phyloP scores from a whole-genome alignment of 2,329 filamentous ascomycete genomes.

The Pseudogymnoascus pannorum region DNA sequence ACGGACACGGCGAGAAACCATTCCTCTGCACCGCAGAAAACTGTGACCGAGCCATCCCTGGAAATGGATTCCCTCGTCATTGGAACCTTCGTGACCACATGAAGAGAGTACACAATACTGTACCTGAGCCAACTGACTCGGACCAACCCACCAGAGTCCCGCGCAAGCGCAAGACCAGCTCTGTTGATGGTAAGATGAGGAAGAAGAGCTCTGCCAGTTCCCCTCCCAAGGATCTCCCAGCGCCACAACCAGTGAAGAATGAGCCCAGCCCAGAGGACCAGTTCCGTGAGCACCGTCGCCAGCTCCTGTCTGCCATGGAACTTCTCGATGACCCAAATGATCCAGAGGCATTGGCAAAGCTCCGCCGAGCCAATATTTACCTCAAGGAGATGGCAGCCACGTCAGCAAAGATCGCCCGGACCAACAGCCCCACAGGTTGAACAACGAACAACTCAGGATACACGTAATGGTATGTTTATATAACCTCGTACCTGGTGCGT shows the following conservation, averaged over 20 bases:
- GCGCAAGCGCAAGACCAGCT: slow-evolving; percentile 10
- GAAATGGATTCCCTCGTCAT: slow-evolving; percentile 86
- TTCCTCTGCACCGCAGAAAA: slow-evolving; percentile 82
- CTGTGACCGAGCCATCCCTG: slow-evolving; percentile 73
- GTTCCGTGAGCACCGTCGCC: slow-evolving; percentile 1
- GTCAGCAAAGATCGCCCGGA: neutral
- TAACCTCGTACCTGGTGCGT: neutral
- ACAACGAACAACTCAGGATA: neutral
- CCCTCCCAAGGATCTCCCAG: neutral
- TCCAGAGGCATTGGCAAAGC: neutral
- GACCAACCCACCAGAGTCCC: slow-evolving; percentile 1
- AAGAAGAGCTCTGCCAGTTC: slow-evolving; percentile 9
- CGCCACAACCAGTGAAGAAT: neutral
- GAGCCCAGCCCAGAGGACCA: slow-evolving; percentile 5
- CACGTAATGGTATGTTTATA: slow-evolving; percentile 5
- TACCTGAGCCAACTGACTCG: slow-evolving; percentile 17
- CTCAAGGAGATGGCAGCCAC: slow-evolving; percentile 8
- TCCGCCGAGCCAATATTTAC: neutral
- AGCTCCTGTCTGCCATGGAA: neutral
- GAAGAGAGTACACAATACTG: slow-evolving; percentile 78
- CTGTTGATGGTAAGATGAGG: slow-evolving; percentile 10
- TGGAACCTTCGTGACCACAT: slow-evolving; percentile 98
- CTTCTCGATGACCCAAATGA: slow-evolving; percentile 9
- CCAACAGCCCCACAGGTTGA: slow-evolving; percentile 8
- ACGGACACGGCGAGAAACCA: slow-evolving; percentile 88